A percentile compares a stretch with the other conserved stretches of the same genome.
Evolutionary conservation across 169 alveolate genomes (phyloP).

Genomic region (Plasmodium coatneyi): DNA sequence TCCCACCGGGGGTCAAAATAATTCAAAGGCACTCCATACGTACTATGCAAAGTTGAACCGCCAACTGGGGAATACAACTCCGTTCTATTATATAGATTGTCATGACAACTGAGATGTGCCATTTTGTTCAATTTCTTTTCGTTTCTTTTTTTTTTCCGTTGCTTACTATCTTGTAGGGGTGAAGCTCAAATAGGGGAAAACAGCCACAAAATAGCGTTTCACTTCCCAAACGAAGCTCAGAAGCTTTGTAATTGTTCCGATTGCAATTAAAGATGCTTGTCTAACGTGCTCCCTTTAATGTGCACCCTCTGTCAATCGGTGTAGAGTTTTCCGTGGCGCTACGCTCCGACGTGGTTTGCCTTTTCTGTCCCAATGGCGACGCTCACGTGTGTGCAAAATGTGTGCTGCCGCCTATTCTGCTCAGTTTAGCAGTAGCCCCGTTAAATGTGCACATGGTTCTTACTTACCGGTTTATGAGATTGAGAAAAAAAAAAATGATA

Average conservation of each 20-base stretch:
- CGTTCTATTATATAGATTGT: neutral
- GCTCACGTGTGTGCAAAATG: neutral
- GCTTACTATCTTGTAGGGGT: neutral
- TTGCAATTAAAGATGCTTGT: neutral
- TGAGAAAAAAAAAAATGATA: too few species aligned
- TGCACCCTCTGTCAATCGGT: neutral
- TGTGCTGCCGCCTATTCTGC: neutral
- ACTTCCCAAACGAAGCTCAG: neutral
- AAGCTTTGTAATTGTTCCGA: neutral
- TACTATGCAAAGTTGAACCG: neutral
- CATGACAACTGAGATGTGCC: neutral
- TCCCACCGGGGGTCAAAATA: neutral
- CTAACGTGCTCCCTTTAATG: neutral
- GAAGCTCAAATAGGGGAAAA: neutral
- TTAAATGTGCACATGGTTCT: neutral
- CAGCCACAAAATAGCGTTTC: neutral
- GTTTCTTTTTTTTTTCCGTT: neutral
- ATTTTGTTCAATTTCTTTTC: neutral
- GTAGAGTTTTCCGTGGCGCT: neutral
- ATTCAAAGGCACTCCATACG: neutral
- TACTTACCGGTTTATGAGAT: neutral
- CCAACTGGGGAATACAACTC: conserved; percentile 1
- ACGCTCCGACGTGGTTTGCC: neutral
- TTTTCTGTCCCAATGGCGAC: neutral
- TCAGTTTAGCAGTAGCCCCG: neutral